Conservation (phyloP, 148 eudicot genomes). For the Talinum fruticosum region DNA sequence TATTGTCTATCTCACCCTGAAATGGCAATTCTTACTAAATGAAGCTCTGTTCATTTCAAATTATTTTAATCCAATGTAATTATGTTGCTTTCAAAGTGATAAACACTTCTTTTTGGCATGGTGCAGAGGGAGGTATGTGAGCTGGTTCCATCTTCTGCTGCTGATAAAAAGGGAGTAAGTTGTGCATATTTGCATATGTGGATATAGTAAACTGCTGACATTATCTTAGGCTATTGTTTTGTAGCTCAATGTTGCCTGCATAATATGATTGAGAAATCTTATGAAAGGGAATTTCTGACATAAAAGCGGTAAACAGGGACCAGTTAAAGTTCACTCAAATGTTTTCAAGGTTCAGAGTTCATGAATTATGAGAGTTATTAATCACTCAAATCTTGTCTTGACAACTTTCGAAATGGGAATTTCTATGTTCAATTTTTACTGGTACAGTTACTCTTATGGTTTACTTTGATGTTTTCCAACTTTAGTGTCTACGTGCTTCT, state of each 20-base stretch:
- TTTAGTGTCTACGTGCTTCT: background rate
- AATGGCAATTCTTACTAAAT: background rate
- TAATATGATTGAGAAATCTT: background rate
- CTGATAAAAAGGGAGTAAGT: conserved; percentile 97
- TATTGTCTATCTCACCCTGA: background rate
- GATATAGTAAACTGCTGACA: background rate
- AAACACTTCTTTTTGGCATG: conserved; percentile 29
- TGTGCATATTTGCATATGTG: background rate
- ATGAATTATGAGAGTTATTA: background rate
- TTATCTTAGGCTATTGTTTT: background rate
- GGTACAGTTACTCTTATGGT: background rate
- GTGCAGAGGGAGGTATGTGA: conserved; percentile 87
- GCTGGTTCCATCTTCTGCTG: conserved; percentile 73
- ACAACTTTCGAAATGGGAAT: no score
- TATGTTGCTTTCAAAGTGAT: conserved; percentile 6
- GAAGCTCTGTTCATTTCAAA: background rate
- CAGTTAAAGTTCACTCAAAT: background rate
- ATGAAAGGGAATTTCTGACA: background rate
- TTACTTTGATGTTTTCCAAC: background rate
- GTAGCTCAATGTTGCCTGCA: background rate
- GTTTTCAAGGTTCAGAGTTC: background rate
- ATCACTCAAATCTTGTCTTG: background rate
- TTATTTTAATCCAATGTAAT: background rate
- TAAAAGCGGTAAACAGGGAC: background rate
- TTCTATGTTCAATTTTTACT: no score